phyloP scores from a whole-genome alignment of 352 stramenopile species.

The Globisporangium megalacanthum region DNA sequence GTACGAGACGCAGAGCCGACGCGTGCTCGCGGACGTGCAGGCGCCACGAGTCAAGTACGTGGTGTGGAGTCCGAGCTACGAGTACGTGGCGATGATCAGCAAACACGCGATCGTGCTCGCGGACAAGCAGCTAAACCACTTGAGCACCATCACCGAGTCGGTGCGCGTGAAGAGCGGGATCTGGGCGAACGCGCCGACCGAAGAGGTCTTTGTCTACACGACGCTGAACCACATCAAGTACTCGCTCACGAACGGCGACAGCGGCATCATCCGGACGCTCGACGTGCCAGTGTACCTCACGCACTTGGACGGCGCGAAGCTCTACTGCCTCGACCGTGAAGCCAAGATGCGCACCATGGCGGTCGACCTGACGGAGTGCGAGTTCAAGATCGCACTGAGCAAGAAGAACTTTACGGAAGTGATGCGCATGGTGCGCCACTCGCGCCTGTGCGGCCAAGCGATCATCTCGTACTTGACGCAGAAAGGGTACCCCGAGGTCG shows the following conservation, averaged over 20 bases:
- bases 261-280: slow-evolving; percentile 97
- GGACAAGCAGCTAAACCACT: slow-evolving; percentile 96
- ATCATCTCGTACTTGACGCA: slow-evolving; percentile 99
- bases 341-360: slow-evolving; percentile 94
- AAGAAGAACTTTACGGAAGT: slow-evolving; percentile 97
- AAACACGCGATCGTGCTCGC: slow-evolving; percentile 98
- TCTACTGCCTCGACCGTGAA: slow-evolving; percentile 97
- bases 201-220: slow-evolving; percentile 99
- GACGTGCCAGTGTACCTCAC: slow-evolving; percentile 98
- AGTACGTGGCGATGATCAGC: slow-evolving; percentile 96
- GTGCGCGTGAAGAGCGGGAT: slow-evolving; percentile 94
- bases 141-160: slow-evolving; percentile 96
- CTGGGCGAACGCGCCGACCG: slow-evolving; percentile 86
- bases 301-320: slow-evolving; percentile 92
- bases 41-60: slow-evolving; percentile 97
- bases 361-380: slow-evolving; percentile 98
- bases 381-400: slow-evolving; percentile 97
- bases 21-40: slow-evolving; percentile 95
- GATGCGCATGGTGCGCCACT: slow-evolving; percentile 98
- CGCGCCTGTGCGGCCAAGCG: slow-evolving; percentile 94
- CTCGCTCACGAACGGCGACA: slow-evolving; percentile 91
- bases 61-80: slow-evolving; percentile 96
- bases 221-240: slow-evolving; percentile 96
- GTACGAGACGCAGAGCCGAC: slow-evolving; percentile 97
- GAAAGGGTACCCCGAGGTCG: slow-evolving; percentile 99